phyloP scores from a whole-genome alignment of 768 basidiomycete species.

The Termitomyces heimii region DNA sequence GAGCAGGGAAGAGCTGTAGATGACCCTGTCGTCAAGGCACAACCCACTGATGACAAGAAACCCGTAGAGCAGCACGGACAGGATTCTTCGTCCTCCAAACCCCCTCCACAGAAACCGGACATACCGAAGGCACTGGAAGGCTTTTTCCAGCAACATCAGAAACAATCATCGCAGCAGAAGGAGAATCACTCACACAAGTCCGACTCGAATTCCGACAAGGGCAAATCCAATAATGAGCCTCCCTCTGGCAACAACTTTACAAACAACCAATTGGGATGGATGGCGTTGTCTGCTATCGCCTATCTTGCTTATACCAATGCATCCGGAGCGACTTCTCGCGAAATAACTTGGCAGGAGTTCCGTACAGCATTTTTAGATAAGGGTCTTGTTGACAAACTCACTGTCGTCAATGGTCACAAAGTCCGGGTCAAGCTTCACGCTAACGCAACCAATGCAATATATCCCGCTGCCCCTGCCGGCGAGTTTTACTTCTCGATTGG shows the following conservation, averaged over 20 bases:
- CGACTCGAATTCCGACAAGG: slow-evolving; percentile 32
- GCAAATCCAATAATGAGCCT: slow-evolving; percentile 26
- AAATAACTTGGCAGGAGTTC: slow-evolving; percentile 99
- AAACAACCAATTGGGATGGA: slow-evolving; percentile 48
- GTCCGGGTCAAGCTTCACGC: slow-evolving; percentile 93
- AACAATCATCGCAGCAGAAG: slow-evolving; percentile 33
- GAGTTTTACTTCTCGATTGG: slow-evolving; percentile 97
- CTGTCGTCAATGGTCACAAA: slow-evolving; percentile 84
- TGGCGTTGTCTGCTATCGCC: slow-evolving; percentile 49
- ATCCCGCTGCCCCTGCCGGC: slow-evolving; percentile 52
- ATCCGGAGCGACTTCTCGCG: slow-evolving; percentile 53
- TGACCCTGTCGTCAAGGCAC: slow-evolving; percentile 1
- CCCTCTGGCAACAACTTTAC: slow-evolving; percentile 51
- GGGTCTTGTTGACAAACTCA: slow-evolving; percentile 90
- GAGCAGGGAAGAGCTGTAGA: not conserved
- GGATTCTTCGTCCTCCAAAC: slow-evolving; percentile 9
- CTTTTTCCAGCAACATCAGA: slow-evolving; percentile 67
- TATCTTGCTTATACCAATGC: slow-evolving; percentile 64
- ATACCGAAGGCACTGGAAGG: slow-evolving; percentile 69
- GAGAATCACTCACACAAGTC: slow-evolving; percentile 25
- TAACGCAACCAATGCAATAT: slow-evolving; percentile 78
- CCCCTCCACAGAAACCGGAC: slow-evolving; percentile 30
- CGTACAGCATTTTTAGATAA: slow-evolving; percentile 95
- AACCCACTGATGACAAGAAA: slow-evolving; percentile 10
- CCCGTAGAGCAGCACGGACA: slow-evolving; percentile 22